phyloP scores from a whole-genome alignment of 2,329 filamentous ascomycete genomes.

The Rutstroemia sp. region DNA sequence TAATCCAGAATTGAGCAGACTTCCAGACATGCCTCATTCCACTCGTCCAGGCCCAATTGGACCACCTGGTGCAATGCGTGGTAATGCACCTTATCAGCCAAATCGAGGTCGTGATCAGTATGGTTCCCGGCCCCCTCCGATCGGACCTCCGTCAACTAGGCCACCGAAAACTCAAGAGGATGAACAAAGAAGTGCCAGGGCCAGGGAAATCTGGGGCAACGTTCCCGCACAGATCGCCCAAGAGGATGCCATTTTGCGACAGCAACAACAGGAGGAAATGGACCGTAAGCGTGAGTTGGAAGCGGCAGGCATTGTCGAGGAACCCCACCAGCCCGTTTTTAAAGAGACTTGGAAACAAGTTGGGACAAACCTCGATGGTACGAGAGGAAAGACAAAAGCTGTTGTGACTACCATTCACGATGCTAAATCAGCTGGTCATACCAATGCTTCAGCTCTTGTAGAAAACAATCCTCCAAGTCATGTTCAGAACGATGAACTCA shows the following conservation, averaged over 20 bases:
- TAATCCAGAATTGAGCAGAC: constrained; percentile 48
- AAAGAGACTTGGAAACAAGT: constrained; percentile 29
- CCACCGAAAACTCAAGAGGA: constrained; percentile 13
- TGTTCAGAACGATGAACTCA: constrained; percentile 14
- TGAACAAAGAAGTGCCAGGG: constrained; percentile 13
- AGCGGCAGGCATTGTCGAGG: constrained; percentile 20
- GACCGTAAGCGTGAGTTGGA: constrained; percentile 19
- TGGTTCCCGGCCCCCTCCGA: constrained; percentile 27
- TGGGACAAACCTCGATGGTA: constrained; percentile 25
- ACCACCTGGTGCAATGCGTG: constrained; percentile 24
- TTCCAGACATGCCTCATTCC: constrained; percentile 21
- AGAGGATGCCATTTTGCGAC: constrained; percentile 17
- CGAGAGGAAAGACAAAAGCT: constrained; percentile 21
- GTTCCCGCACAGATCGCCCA: constrained; percentile 22
- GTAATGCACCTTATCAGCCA: constrained; percentile 22
- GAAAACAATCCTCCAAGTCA: constrained; percentile 10
- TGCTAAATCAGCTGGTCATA: constrained; percentile 11
- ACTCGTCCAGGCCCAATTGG: constrained; percentile 30
- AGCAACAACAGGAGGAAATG: constrained; percentile 21
- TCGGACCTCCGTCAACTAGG: constrained; percentile 20
- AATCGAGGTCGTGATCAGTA: constrained; percentile 27
- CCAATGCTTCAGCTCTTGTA: constrained; percentile 15
- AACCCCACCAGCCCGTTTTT: constrained; percentile 16
- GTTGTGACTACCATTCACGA: constrained; percentile 18
- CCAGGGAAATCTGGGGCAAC: constrained; percentile 17